A percentile compares a stretch with the other conserved stretches of the same genome.
Conservation (phyloP, 2,329 filamentous ascomycete species). For the Piedraia hortae region DNA sequence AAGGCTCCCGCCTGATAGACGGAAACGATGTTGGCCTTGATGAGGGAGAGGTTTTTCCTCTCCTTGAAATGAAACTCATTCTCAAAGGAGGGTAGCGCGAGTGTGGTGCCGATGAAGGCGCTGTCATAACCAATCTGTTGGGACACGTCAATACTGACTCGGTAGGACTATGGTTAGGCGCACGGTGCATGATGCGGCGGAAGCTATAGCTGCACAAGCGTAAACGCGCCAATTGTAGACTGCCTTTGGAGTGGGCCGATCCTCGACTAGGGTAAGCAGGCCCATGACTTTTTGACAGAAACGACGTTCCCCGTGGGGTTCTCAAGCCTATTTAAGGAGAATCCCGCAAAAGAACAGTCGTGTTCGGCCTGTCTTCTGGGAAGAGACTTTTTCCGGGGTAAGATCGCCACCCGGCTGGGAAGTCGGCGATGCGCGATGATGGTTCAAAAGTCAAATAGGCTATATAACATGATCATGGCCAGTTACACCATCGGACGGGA, state of each 20-base stretch:
- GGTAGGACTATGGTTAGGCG: neutral
- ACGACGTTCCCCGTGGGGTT: too few relatives aligned
- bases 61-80: slow-evolving; percentile 36
- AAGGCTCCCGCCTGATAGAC: slow-evolving; percentile 54
- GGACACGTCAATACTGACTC: slow-evolving; percentile 8
- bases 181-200: slow-evolving; percentile 30
- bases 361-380: too few relatives aligned
- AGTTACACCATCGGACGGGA: too few relatives aligned
- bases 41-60: slow-evolving; percentile 23
- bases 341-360: too few relatives aligned
- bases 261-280: slow-evolving; percentile 13
- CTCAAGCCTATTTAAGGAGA: too few relatives aligned
- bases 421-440: too few relatives aligned
- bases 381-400: too few relatives aligned
- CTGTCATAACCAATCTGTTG: slow-evolving; percentile 15
- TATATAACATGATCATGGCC: too few relatives aligned
- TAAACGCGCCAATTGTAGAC: slow-evolving; percentile 36
- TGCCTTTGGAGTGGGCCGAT: slow-evolving; percentile 25
- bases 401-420: too few relatives aligned
- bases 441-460: too few relatives aligned
- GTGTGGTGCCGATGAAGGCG: slow-evolving; percentile 50
- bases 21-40: slow-evolving; percentile 52
- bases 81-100: slow-evolving; percentile 41
- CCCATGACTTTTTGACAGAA: too few relatives aligned
- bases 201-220: slow-evolving; percentile 25